phyloP scores from a whole-genome alignment of 768 basidiomycete genomes.

The Kwoniella europaea region DNA sequence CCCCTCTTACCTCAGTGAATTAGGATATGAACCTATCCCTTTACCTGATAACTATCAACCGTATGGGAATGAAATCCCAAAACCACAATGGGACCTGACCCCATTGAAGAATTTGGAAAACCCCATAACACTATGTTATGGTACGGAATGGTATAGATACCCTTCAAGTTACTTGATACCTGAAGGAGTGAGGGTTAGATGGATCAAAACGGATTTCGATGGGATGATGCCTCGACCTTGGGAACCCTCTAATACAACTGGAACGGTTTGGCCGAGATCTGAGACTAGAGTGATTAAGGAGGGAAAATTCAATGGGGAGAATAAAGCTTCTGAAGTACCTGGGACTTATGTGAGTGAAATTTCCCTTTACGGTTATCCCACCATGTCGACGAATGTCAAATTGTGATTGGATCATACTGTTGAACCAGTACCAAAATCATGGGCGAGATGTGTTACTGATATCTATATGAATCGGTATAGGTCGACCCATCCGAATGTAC shows the following conservation, averaged over 20 bases:
- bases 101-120: conserved; percentile 70
- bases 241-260: conserved; percentile 56
- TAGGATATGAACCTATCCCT: conserved; percentile 54
- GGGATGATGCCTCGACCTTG: conserved; percentile 89
- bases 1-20: conserved; percentile 70
- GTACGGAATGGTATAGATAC: conserved; percentile 96
- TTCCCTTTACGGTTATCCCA: background rate
- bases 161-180: conserved; percentile 88
- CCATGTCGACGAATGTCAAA: too few relatives aligned
- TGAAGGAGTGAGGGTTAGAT: conserved; percentile 77
- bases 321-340: conserved; percentile 68
- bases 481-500: conserved; percentile 76
- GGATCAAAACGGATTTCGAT: conserved; percentile 88
- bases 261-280: conserved; percentile 65
- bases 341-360: conserved; percentile 74
- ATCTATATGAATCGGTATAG: conserved; percentile 55
- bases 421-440: too few relatives aligned
- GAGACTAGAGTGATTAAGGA: conserved; percentile 69
- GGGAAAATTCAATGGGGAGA: conserved; percentile 80
- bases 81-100: conserved; percentile 64
- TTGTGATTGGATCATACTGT: too few relatives aligned
- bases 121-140: conserved; percentile 74
- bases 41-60: conserved; percentile 52
- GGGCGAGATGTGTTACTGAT: too few relatives aligned
- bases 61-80: conserved; percentile 63